Evolutionary conservation across 768 basidiomycete species (phyloP).

Genomic region (Suillus luteus): DNA sequence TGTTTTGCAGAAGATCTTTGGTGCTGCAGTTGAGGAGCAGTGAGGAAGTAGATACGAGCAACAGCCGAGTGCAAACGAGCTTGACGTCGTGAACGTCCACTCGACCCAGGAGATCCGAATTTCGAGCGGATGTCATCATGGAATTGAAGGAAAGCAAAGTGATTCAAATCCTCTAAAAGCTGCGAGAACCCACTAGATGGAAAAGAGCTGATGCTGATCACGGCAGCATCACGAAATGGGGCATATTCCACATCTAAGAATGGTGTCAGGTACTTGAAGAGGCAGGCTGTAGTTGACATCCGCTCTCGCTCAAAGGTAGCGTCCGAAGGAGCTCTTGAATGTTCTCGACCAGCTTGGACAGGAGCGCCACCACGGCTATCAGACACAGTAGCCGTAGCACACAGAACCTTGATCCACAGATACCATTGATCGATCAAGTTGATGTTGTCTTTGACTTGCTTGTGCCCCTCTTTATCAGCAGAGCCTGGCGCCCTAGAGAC

Average conservation of each 20-base stretch:
- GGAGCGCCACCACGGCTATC: slow-evolving; percentile 62
- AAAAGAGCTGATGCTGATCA: slow-evolving; percentile 87
- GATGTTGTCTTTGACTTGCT: slow-evolving; percentile 57
- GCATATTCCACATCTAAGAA: slow-evolving; percentile 87
- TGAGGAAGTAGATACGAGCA: slow-evolving; percentile 86
- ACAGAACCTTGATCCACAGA: slow-evolving; percentile 82
- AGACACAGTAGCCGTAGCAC: slow-evolving; percentile 71
- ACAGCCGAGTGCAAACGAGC: slow-evolving; percentile 84
- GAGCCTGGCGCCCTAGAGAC: slow-evolving; percentile 41
- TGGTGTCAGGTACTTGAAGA: slow-evolving; percentile 84
- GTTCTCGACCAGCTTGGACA: slow-evolving; percentile 59
- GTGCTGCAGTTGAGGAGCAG: slow-evolving; percentile 73
- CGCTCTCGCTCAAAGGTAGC: slow-evolving; percentile 79
- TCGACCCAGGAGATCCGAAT: slow-evolving; percentile 41
- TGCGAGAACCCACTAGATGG: slow-evolving; percentile 76
- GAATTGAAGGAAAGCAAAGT: slow-evolving; percentile 78
- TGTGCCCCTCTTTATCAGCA: slow-evolving; percentile 54
- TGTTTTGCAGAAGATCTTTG: slow-evolving; percentile 69
- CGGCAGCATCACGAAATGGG: slow-evolving; percentile 82
- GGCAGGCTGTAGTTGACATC: slow-evolving; percentile 75
- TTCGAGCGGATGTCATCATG: slow-evolving; percentile 68
- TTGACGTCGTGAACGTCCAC: slow-evolving; percentile 67
- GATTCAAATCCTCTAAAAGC: slow-evolving; percentile 80
- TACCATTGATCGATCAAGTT: slow-evolving; percentile 76
- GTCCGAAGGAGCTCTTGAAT: slow-evolving; percentile 70